Evolutionary conservation across 257 asterid species (phyloP).

Genomic region (Gardenia jasminoides): DNA sequence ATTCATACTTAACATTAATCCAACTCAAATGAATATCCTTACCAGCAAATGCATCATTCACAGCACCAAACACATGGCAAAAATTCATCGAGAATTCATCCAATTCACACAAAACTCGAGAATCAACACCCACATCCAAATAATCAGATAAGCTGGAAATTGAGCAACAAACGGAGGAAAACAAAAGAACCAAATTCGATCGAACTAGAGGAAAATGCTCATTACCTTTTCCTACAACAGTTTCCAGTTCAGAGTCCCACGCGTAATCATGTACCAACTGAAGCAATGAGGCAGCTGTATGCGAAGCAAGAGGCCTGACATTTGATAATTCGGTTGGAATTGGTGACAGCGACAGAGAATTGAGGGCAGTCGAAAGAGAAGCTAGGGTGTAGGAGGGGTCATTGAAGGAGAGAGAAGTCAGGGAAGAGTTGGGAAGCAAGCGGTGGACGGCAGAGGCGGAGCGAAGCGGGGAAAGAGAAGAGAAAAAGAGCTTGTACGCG

Average conservation of each 20-base stretch:
- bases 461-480: slow-evolving; percentile 73
- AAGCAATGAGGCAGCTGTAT: slow-evolving; percentile 51
- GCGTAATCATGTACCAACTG: slow-evolving; percentile 64
- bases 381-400: slow-evolving; percentile 26
- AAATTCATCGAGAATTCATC: slow-evolving; percentile 31
- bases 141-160: slow-evolving; percentile 33
- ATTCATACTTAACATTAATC: slow-evolving; percentile 55
- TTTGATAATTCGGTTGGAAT: slow-evolving; percentile 18
- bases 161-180: slow-evolving; percentile 52
- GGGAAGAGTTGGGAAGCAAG: slow-evolving; percentile 30
- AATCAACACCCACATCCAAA: slow-evolving; percentile 24
- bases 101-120: slow-evolving; percentile 19
- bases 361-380: slow-evolving; percentile 21
- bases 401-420: slow-evolving; percentile 52
- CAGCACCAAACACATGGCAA: slow-evolving; percentile 41
- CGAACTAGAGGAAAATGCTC: slow-evolving; percentile 27
- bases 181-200: slow-evolving; percentile 64
- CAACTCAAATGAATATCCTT: slow-evolving; percentile 75
- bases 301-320: slow-evolving; percentile 32
- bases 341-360: slow-evolving; percentile 11
- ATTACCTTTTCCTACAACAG: slow-evolving; percentile 32
- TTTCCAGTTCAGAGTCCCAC: slow-evolving; percentile 65
- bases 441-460: slow-evolving; percentile 47
- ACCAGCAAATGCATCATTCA: slow-evolving; percentile 44
- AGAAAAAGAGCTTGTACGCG: slow-evolving; percentile 71